phyloP scores from a whole-genome alignment of 2,329 filamentous ascomycete genomes.

The Chrysoporthe puriensis region DNA sequence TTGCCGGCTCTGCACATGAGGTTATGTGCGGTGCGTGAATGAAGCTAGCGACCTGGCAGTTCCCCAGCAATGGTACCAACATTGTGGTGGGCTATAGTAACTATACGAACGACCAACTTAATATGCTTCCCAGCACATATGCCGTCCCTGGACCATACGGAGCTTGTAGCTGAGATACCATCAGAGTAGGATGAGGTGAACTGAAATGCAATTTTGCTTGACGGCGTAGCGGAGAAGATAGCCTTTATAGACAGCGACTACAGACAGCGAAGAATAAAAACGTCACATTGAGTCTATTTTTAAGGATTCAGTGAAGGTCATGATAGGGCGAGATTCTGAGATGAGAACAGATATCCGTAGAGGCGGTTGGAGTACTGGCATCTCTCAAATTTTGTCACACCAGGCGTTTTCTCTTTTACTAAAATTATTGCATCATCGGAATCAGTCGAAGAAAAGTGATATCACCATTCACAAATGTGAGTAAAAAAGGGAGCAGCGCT shows the following conservation, averaged over 20 bases:
- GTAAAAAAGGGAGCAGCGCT: slow-evolving; percentile 30
- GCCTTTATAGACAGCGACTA: not conserved
- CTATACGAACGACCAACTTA: not conserved
- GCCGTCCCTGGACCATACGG: not conserved
- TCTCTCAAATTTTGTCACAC: slow-evolving; percentile 35
- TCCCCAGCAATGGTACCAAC: slow-evolving; percentile 3
- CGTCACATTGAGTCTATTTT: not conserved
- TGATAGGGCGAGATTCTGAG: not conserved
- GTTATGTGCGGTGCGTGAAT: not conserved
- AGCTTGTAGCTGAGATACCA: not conserved
- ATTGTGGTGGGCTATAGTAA: not conserved
- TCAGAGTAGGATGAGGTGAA: too few species aligned
- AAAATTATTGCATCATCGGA: not conserved
- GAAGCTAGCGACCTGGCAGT: not conserved
- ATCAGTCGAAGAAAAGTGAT: slow-evolving; percentile 19
- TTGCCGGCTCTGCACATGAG: not conserved
- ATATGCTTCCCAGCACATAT: slow-evolving; percentile 1
- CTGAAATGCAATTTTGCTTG: not conserved
- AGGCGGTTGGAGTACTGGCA: not conserved
- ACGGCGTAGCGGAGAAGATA: not conserved
- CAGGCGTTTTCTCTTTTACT: not conserved
- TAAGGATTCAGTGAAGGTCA: not conserved
- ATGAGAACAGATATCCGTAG: not conserved
- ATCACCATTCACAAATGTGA: slow-evolving; percentile 27
- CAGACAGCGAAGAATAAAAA: not conserved